phyloP scores from a whole-genome alignment of 768 basidiomycete species.

The Suillus bovinus region DNA sequence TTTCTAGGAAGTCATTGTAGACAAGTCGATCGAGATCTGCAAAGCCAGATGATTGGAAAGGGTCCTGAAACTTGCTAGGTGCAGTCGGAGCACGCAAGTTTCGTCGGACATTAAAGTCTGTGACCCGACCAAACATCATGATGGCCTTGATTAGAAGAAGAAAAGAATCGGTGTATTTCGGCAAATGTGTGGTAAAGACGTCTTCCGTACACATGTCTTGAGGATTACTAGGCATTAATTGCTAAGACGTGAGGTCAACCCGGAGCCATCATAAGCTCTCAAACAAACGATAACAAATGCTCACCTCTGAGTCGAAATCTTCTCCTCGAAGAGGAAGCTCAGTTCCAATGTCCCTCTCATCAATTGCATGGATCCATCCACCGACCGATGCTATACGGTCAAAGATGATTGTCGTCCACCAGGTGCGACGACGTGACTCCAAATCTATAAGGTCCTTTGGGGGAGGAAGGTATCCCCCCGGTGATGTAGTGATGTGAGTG shows the following conservation, averaged over 20 bases:
- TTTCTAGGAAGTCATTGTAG: conserved; percentile 64
- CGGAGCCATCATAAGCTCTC: conserved; percentile 14
- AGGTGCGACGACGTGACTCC: conserved; percentile 77
- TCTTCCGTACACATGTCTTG: conserved; percentile 66
- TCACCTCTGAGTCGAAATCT: conserved; percentile 77
- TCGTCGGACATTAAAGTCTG: conserved; percentile 80
- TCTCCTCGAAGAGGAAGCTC: conserved; percentile 74
- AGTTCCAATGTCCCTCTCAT: conserved; percentile 82
- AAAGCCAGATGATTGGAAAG: conserved; percentile 68
- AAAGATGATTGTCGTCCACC: conserved; percentile 91
- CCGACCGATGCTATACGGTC: conserved; percentile 81
- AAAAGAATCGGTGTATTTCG: conserved; percentile 81
- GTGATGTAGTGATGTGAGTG: conserved; percentile 63
- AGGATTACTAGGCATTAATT: conserved; percentile 66
- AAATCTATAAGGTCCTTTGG: conserved; percentile 75
- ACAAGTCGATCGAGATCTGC: conserved; percentile 70
- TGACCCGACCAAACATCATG: conserved; percentile 84
- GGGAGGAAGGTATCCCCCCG: conserved; percentile 78
- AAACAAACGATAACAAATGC: conserved; percentile 20
- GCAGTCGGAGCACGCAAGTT: conserved; percentile 67
- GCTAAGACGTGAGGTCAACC: conserved; percentile 36
- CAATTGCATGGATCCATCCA: conserved; percentile 85
- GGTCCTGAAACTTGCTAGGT: conserved; percentile 72
- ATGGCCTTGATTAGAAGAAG: conserved; percentile 78
- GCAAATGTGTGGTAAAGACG: conserved; percentile 68